Base-by-base conservation (phyloP, 129 eudicot genomes). In the Pittosporum tobira region DNA sequence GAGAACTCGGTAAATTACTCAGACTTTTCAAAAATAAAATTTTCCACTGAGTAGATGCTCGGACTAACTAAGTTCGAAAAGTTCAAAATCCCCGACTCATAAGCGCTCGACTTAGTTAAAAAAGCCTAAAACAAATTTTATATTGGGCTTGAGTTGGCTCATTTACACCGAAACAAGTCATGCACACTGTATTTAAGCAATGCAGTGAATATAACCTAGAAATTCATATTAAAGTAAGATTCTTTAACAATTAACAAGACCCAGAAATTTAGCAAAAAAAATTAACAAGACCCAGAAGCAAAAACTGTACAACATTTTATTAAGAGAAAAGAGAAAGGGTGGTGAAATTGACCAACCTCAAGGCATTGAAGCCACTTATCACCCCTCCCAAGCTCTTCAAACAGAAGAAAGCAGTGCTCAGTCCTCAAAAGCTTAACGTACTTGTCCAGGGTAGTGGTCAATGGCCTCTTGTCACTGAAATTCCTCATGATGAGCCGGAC, bases 341-440 rank as follows among this genome's bases (percentile, higher is more conserved):
- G 25, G 1, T 3, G 10, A 42, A 59, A 58, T 0, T 20, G 23
- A 48, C 65, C 23, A 56, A 83, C 93, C 93, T 83, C 93, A 57
- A 83, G 83, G 71, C 99, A 93, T 44, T 93, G 94, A 62, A 87
- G 94, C 99, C 99, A 93, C 38, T 81, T 76, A 14, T 81, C 86
- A 47, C 74, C 51, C 71, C 66, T 93, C 10, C 94, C 96, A 51
- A 93, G 94, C 73, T 93, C 94, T 44, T 93, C 99, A 59, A 87
- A 93, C 13, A 93, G 77, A 59, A 93, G 64, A 71, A 93, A 93
- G 81, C 99, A 93, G 43, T 87, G 96, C 46, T 93, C 96, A 20
- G 77, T 81, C 48, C 99, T 76, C 6, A 93, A 70, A 29, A 87
- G n/a, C 73, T 65, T 81, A 9, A 77, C 99, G 38, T 78, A 84